A percentile compares a stretch with the other conserved stretches of the same genome.
phyloP scores from a whole-genome alignment of 116 monocot genomes.

The Papilionanthe hybrid region DNA sequence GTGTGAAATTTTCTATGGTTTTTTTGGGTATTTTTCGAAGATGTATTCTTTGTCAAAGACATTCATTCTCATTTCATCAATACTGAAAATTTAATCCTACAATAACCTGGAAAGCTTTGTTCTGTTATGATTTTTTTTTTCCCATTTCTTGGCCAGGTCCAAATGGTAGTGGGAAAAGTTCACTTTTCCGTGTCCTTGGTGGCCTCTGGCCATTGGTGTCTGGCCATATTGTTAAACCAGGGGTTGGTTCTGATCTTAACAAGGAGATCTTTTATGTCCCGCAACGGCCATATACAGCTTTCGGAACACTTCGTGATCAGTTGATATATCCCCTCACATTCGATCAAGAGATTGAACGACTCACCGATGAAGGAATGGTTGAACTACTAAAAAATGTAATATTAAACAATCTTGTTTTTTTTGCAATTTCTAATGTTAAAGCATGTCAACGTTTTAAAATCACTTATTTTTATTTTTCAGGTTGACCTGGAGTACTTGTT shows the following conservation, averaged over 20 bases:
- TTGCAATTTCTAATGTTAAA: neutral
- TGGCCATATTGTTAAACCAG: slow-evolving; percentile 90
- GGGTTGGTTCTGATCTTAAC: slow-evolving; percentile 94
- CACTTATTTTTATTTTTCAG: slow-evolving; percentile 30
- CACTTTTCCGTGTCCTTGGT: slow-evolving; percentile 95
- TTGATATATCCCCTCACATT: slow-evolving; percentile 92
- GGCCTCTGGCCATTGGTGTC: slow-evolving; percentile 97
- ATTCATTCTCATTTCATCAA: neutral
- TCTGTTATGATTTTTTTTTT: slow-evolving; percentile 14
- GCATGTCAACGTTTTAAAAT: neutral
- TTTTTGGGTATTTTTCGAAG: neutral
- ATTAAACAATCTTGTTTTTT: neutral
- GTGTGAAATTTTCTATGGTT: neutral
- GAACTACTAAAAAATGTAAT: slow-evolving; percentile 89
- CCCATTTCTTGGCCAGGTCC: slow-evolving; percentile 59
- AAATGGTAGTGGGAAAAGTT: slow-evolving; percentile 99
- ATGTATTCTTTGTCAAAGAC: neutral
- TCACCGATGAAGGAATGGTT: slow-evolving; percentile 69
- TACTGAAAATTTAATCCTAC: neutral
- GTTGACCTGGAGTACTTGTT: slow-evolving; percentile 94
- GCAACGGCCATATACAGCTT: slow-evolving; percentile 96
- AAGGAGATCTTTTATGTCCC: slow-evolving; percentile 99
- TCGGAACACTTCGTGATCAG: slow-evolving; percentile 96
- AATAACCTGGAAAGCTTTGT: neutral
- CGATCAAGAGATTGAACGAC: slow-evolving; percentile 64